Percentiles rank a stretch among this genome's conserved stretches.
Conservation (phyloP, 2,329 filamentous ascomycete species). For the Lasiodiplodia theobromae region DNA sequence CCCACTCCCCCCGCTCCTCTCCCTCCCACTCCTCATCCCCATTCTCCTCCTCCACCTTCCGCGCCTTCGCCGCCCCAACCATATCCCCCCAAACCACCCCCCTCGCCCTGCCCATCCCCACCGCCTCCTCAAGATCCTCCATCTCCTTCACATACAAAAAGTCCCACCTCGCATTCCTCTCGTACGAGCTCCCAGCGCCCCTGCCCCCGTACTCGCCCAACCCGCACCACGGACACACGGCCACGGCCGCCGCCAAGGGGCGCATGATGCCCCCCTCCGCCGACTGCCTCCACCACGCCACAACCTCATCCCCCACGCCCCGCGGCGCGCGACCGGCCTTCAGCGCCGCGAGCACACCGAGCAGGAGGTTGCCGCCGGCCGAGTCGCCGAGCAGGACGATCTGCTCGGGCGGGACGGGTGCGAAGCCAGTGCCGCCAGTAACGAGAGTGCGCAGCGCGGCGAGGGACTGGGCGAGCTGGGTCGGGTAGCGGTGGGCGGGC, state of each 20-base stretch:
- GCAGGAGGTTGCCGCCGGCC: slow-evolving; percentile 54
- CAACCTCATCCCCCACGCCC: neutral
- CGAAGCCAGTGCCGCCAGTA: slow-evolving; percentile 25
- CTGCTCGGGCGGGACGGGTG: slow-evolving; percentile 37
- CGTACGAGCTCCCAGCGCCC: neutral
- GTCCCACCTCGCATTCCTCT: slow-evolving; percentile 2
- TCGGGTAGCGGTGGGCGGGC: slow-evolving; percentile 49
- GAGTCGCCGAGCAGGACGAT: slow-evolving; percentile 57
- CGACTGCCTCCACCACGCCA: neutral
- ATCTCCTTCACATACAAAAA: neutral
- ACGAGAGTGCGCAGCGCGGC: slow-evolving; percentile 47
- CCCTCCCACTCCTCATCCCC: neutral
- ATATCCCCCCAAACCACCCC: slow-evolving; percentile 11
- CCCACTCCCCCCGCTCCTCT: neutral
- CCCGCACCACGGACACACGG: slow-evolving; percentile 11
- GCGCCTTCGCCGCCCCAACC: slow-evolving; percentile 4
- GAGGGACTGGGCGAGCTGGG: slow-evolving; percentile 52
- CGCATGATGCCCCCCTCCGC: neutral
- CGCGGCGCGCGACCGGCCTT: slow-evolving; percentile 36
- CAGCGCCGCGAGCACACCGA: slow-evolving; percentile 48
- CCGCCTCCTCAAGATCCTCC: neutral
- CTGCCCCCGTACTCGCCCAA: neutral
- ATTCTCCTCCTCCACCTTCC: neutral
- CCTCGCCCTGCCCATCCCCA: neutral
- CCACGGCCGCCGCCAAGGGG: neutral